These are phyloP conservation scores for Aspergillus spinulosporus DNA, from an alignment of 2,329 filamentous ascomycete species.

Conservation along the genomic window DNA sequence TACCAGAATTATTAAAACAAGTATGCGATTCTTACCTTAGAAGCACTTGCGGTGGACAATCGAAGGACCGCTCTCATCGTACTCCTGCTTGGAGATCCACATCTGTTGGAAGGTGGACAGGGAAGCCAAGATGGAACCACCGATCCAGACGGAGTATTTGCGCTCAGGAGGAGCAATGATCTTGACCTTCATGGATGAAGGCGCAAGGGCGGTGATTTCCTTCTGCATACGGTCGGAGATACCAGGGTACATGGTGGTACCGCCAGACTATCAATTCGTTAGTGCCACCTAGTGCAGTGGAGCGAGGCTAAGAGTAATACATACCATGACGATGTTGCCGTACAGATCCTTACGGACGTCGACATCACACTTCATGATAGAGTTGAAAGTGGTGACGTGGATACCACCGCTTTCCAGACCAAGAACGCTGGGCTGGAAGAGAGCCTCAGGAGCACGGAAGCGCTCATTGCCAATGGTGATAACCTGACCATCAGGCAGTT, in stretches of 20 bases:
- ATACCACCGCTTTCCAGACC: constrained; percentile 99
- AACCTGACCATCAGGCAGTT: constrained; percentile 98
- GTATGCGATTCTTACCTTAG: constrained; percentile 63
- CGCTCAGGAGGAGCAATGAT: constrained; percentile 99
- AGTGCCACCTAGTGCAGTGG: constrained; percentile 15
- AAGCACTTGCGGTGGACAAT: constrained; percentile 99
- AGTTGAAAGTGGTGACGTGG: constrained; percentile 99
- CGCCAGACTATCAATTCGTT: constrained; percentile 73
- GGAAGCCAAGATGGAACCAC: constrained; percentile 99
- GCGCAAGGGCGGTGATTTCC: constrained; percentile 99
- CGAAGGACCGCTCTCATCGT: constrained; percentile 99
- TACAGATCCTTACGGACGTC: constrained; percentile 99
- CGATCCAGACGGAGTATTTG: constrained; percentile 99
- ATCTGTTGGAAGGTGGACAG: constrained; percentile 99
- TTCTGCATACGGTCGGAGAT: constrained; percentile 99
- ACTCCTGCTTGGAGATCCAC: constrained; percentile 99
- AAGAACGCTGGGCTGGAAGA: constrained; percentile 98
- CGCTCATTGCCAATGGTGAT: constrained; percentile 99
- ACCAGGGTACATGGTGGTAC: constrained; percentile 99
- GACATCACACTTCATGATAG: constrained; percentile 99
- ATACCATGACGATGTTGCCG: constrained; percentile 99
- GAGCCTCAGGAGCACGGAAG: constrained; percentile 98
- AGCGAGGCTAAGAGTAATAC: constrained; percentile 39
- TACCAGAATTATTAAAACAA: neutral
- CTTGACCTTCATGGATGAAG: constrained; percentile 99